Percentiles rank a stretch among this genome's conserved stretches.
Evolutionary conservation across 495 filamentous ascomycete species (phyloP).

Genomic region (Lepraria neglecta): DNA sequence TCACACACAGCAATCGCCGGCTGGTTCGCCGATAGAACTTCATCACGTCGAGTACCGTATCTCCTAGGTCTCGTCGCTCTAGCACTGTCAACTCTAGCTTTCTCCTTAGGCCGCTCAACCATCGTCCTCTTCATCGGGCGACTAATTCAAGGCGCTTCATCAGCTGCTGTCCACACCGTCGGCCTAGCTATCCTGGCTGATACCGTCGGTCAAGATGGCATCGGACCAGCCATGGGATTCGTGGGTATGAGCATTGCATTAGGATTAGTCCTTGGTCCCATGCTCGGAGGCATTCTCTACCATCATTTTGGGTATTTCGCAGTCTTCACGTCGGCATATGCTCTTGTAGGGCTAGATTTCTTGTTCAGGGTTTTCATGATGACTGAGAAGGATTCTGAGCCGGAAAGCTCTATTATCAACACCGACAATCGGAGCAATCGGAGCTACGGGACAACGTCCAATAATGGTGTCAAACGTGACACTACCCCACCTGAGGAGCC

Average conservation of each 20-base stretch:
- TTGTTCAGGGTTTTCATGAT: constrained; percentile 11
- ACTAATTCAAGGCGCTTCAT: constrained; percentile 53
- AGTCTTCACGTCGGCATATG: constrained; percentile 51
- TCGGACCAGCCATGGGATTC: constrained; percentile 61
- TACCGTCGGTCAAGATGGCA: constrained; percentile 48
- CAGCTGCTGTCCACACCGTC: constrained; percentile 56
- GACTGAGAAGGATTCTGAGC: background rate
- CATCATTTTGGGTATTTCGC: constrained; percentile 40
- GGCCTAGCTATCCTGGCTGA: constrained; percentile 54
- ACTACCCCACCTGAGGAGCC: background rate
- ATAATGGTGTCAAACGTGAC: background rate
- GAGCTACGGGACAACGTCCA: background rate
- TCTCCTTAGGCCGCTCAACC: constrained; percentile 48
- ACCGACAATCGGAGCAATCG: background rate
- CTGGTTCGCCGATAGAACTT: constrained; percentile 50
- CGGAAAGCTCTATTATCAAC: background rate
- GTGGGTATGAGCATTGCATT: constrained; percentile 54
- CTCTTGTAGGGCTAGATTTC: constrained; percentile 16
- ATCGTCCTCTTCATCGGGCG: constrained; percentile 48
- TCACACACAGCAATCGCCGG: constrained; percentile 34
- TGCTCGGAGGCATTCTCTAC: constrained; percentile 47
- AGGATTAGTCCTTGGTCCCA: constrained; percentile 47
- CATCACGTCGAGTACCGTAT: constrained; percentile 50
- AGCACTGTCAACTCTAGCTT: constrained; percentile 47
- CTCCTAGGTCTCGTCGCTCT: constrained; percentile 50